Percentiles rank a stretch among this genome's conserved stretches.
Evolutionary conservation across 1,284 basidiomycete species (phyloP).

Genomic region (Heterobasidion occidentale): DNA sequence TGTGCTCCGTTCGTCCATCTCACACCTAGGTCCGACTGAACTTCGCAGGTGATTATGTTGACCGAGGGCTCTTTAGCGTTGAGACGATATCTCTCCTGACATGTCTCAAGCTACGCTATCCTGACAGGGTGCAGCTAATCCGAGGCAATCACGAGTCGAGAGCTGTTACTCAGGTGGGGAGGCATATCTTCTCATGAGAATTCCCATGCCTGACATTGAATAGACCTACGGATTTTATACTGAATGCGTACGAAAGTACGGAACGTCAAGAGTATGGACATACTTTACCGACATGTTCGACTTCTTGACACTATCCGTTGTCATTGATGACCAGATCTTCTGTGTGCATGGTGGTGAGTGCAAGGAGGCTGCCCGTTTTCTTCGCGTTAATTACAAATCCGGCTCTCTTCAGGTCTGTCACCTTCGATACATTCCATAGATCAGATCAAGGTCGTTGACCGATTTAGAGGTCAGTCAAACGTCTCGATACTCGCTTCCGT

Average conservation of each 20-base stretch:
- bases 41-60: conserved; percentile 88
- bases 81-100: conserved; percentile 97
- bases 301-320: conserved; percentile 93
- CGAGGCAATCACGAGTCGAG: conserved; percentile 97
- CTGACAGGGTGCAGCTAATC: conserved; percentile 94
- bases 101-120: conserved; percentile 95
- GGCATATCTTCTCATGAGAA: conserved; percentile 9
- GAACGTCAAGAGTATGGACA: conserved; percentile 94
- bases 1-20: conserved; percentile 10
- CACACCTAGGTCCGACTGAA: not conserved
- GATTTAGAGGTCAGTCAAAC: conserved; percentile 78
- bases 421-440: conserved; percentile 99
- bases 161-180: conserved; percentile 90
- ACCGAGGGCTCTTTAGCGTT: conserved; percentile 95
- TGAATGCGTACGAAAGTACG: conserved; percentile 97
- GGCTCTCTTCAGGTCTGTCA: conserved; percentile 61
- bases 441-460: conserved; percentile 98
- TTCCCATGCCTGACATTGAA: conserved; percentile 11
- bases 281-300: conserved; percentile 99
- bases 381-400: not conserved
- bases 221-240: conserved; percentile 99
- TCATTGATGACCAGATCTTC: conserved; percentile 99
- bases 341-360: conserved; percentile 91
- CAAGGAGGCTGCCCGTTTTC: conserved; percentile 6
- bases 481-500: conserved; percentile 8